These are phyloP conservation scores for Trichoderma asperelloides DNA, from an alignment of 495 filamentous ascomycete genomes.

Conservation along the genomic window DNA sequence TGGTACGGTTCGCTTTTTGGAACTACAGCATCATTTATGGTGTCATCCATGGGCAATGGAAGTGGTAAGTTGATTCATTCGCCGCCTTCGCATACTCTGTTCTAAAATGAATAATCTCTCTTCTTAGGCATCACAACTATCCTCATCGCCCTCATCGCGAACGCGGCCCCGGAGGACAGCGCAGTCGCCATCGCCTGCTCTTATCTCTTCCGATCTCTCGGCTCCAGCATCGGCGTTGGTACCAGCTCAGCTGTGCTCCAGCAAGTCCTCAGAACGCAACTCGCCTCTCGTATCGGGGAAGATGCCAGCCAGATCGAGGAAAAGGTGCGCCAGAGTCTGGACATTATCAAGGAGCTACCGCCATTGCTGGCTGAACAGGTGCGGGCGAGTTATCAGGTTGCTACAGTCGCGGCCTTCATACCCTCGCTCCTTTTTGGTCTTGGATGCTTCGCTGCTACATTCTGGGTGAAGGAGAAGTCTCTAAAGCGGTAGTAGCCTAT, in stretches of 20 bases:
- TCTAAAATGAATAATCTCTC: background rate
- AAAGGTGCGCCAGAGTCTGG: conserved; percentile 62
- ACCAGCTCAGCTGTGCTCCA: conserved; percentile 66
- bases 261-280: conserved; percentile 50
- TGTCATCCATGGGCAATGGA: conserved; percentile 20
- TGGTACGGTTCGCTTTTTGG: conserved; percentile 20
- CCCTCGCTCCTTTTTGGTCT: conserved; percentile 19
- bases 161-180: conserved; percentile 57
- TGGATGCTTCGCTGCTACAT: conserved; percentile 18
- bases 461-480: conserved; percentile 35
- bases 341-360: conserved; percentile 60
- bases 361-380: conserved; percentile 52
- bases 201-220: conserved; percentile 78
- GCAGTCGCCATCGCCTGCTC: conserved; percentile 77
- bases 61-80: background rate
- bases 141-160: conserved; percentile 55
- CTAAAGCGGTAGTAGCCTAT: conserved; percentile 23
- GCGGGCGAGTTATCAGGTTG: conserved; percentile 51
- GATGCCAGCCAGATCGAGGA: conserved; percentile 64
- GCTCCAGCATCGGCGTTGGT: conserved; percentile 67
- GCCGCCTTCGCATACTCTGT: background rate
- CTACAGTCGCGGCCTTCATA: conserved; percentile 28
- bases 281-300: conserved; percentile 44
- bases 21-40: conserved; percentile 46
- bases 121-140: conserved; percentile 49